phyloP scores from a whole-genome alignment of 345 rosid genomes.

The Heritiera littoralis region DNA sequence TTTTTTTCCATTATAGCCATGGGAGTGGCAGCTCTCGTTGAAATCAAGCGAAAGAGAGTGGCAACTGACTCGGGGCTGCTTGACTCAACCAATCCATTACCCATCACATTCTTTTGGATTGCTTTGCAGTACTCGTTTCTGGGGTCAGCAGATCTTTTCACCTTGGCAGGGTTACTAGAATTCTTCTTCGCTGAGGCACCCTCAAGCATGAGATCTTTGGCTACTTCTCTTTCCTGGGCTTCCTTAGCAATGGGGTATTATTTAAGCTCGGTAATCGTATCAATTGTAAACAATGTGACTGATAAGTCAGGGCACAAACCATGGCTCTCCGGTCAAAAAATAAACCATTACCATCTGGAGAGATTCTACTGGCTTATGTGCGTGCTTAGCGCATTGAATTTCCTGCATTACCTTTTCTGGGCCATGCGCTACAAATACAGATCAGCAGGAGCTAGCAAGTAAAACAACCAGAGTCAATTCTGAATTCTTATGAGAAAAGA shows the following conservation, averaged over 20 bases:
- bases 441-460: constrained; percentile 31
- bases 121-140: constrained; percentile 71
- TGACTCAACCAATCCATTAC: constrained; percentile 45
- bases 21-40: constrained; percentile 74
- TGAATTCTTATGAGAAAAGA: not conserved
- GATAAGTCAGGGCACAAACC: constrained; percentile 42
- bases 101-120: constrained; percentile 66
- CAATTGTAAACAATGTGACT: constrained; percentile 55
- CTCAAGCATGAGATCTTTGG: constrained; percentile 71
- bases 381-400: constrained; percentile 53
- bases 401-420: constrained; percentile 65
- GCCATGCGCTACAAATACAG: constrained; percentile 56
- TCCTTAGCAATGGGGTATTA: constrained; percentile 79
- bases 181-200: constrained; percentile 87
- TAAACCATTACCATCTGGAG: constrained; percentile 54
- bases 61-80: constrained; percentile 42
- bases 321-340: constrained; percentile 52
- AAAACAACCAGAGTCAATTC: not conserved
- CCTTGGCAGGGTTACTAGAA: constrained; percentile 69
- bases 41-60: constrained; percentile 66
- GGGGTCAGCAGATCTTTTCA: constrained; percentile 85
- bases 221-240: constrained; percentile 73
- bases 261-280: constrained; percentile 65
- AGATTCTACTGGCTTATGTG: constrained; percentile 71
- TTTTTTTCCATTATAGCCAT: constrained; percentile 65